These are phyloP conservation scores for Fraxinus platypoda DNA, from an alignment of 305 asterid species.

Conservation along the genomic window DNA sequence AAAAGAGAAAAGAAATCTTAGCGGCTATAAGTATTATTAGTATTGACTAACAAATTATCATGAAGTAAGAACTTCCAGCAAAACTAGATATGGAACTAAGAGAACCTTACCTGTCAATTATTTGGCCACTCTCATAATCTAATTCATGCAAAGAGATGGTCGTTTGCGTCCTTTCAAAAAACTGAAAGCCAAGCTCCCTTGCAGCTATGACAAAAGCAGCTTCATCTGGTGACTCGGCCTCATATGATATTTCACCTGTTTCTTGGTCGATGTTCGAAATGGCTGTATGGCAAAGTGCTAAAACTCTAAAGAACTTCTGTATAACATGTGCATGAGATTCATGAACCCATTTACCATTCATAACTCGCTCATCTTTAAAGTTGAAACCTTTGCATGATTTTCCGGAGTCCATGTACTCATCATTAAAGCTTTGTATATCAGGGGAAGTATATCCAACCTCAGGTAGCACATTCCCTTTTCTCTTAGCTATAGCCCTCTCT, in stretches of 20 bases:
- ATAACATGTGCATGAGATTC: slow-evolving; percentile 57
- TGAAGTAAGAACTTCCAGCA: background rate
- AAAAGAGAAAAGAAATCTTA: background rate
- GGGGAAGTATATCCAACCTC: slow-evolving; percentile 33
- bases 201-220: slow-evolving; percentile 97
- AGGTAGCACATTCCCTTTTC: slow-evolving; percentile 40
- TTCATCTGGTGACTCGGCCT: slow-evolving; percentile 98
- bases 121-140: slow-evolving; percentile 53
- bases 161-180: slow-evolving; percentile 77
- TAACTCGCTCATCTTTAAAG: slow-evolving; percentile 74
- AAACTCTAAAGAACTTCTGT: slow-evolving; percentile 74
- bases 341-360: slow-evolving; percentile 79
- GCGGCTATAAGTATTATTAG: background rate
- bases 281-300: slow-evolving; percentile 93
- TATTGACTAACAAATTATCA: background rate
- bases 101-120: slow-evolving; percentile 59
- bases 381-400: slow-evolving; percentile 79
- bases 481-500: slow-evolving; percentile 75
- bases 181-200: slow-evolving; percentile 86
- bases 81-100: slow-evolving; percentile 12
- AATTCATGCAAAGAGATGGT: slow-evolving; percentile 74
- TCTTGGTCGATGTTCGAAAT: slow-evolving; percentile 74
- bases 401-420: slow-evolving; percentile 21
- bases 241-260: slow-evolving; percentile 67
- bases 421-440: slow-evolving; percentile 24